These are phyloP conservation scores for Candida qinlingensis DNA, from an alignment of 805 yeast species.

Conservation along the genomic window DNA sequence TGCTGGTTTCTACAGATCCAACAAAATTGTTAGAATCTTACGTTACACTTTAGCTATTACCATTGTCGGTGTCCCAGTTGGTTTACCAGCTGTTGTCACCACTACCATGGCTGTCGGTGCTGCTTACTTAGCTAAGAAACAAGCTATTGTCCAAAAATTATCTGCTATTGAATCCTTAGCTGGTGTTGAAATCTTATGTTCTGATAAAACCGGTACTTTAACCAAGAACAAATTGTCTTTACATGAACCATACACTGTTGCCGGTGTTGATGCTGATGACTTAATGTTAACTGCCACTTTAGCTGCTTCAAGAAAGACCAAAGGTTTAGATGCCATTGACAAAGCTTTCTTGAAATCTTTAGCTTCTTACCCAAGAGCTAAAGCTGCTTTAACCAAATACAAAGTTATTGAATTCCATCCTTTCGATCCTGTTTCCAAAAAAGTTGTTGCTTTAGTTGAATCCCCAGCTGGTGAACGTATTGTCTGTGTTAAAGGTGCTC, in stretches of 20 bases:
- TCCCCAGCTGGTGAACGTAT: constrained; percentile 95
- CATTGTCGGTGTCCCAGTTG: constrained; percentile 97
- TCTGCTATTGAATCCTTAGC: constrained; percentile 96
- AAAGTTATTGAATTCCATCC: constrained; percentile 95
- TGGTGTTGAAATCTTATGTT: constrained; percentile 96
- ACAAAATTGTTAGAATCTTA: constrained; percentile 78
- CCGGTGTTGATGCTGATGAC: constrained; percentile 94
- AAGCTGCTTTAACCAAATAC: constrained; percentile 87
- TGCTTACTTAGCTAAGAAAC: constrained; percentile 94
- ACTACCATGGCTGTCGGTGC: constrained; percentile 99
- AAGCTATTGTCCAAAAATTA: constrained; percentile 94
- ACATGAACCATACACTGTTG: constrained; percentile 96
- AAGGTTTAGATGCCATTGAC: constrained; percentile 97
- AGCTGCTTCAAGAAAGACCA: constrained; percentile 97
- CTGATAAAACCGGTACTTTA: constrained; percentile 97
- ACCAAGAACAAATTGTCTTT: constrained; percentile 95
- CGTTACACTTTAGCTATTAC: constrained; percentile 93
- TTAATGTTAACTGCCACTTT: constrained; percentile 96
- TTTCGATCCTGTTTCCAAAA: constrained; percentile 96
- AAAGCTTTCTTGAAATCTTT: constrained; percentile 93
- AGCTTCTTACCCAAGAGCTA: constrained; percentile 85
- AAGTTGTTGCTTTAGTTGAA: constrained; percentile 91
- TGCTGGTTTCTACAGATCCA: constrained; percentile 91
- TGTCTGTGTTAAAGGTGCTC: constrained; percentile 97
- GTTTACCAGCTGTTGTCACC: constrained; percentile 97